A percentile compares a stretch with the other conserved stretches of the same genome.
Evolutionary conservation across 2,329 filamentous ascomycete species (phyloP).

Genomic region (Lasiodiplodia theobromae): DNA sequence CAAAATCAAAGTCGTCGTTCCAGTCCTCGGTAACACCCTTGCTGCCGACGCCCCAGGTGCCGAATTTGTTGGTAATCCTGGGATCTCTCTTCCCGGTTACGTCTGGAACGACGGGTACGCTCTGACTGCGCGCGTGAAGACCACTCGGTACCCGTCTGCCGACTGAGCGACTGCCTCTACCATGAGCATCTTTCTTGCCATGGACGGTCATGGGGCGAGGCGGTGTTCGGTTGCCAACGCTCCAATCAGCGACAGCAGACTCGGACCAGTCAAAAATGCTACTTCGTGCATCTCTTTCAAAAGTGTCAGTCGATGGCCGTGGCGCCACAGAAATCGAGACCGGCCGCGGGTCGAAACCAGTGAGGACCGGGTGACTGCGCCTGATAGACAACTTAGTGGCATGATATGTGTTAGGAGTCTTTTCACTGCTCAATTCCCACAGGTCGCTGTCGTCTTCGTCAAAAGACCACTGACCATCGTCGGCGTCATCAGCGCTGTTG

Average conservation of each 20-base stretch:
- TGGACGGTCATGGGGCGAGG: constrained; percentile 77
- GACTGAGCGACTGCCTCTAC: constrained; percentile 71
- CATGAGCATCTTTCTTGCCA: constrained; percentile 75
- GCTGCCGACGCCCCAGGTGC: constrained; percentile 81
- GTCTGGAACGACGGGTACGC: constrained; percentile 75
- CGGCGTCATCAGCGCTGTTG: constrained; percentile 46
- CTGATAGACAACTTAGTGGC: constrained; percentile 43
- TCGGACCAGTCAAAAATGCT: constrained; percentile 84
- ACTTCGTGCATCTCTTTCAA: constrained; percentile 59
- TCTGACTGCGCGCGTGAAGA: constrained; percentile 79
- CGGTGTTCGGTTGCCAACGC: constrained; percentile 64
- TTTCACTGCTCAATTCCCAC: constrained; percentile 49
- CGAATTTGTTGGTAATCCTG: constrained; percentile 72
- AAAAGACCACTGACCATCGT: constrained; percentile 51
- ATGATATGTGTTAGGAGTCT: constrained; percentile 40
- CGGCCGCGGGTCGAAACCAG: constrained; percentile 43
- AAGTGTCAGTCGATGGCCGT: constrained; percentile 37
- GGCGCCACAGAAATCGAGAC: constrained; percentile 1
- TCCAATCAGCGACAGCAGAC: constrained; percentile 64
- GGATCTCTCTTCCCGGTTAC: constrained; percentile 58
- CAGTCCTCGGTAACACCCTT: constrained; percentile 85
- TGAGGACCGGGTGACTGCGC: constrained; percentile 42
- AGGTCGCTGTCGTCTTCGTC: constrained; percentile 45
- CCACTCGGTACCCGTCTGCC: constrained; percentile 73
- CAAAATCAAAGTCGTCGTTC: constrained; percentile 89